Evolutionary conservation across 1,284 basidiomycete species (phyloP).

Genomic region (Ganoderma multipileum): DNA sequence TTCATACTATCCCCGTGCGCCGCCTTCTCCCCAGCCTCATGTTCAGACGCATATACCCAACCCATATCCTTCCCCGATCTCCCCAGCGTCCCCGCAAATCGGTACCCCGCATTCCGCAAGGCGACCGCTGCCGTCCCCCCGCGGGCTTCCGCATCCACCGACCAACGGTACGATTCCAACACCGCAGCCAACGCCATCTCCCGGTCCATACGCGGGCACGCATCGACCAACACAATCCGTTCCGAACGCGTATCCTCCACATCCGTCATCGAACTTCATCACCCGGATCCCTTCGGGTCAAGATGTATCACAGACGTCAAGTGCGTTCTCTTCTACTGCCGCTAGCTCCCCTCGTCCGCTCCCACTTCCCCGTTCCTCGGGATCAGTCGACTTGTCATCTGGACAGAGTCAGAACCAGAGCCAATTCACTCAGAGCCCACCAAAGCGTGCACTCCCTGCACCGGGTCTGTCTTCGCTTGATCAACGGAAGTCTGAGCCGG

Average conservation of each 20-base stretch:
- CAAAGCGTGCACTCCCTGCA: conserved; percentile 28
- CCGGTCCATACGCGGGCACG: conserved; percentile 17
- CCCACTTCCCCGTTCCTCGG: conserved; percentile 34
- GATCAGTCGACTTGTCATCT: conserved; percentile 30
- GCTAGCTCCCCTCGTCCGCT: conserved; percentile 34
- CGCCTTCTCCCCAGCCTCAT: conserved; percentile 24
- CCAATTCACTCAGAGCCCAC: conserved; percentile 29
- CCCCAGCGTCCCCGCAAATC: conserved; percentile 25
- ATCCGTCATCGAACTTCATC: conserved; percentile 3
- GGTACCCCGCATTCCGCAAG: conserved; percentile 21
- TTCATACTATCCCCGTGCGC: conserved; percentile 17
- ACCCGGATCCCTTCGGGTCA: conserved; percentile 16
- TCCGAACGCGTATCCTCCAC: conserved; percentile 10
- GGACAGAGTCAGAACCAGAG: conserved; percentile 12
- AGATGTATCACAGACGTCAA: conserved; percentile 16
- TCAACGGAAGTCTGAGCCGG: conserved; percentile 17
- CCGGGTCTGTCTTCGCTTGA: conserved; percentile 9
- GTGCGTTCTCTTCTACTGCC: conserved; percentile 20
- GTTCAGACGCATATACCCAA: conserved; percentile 6
- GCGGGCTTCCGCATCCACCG: conserved; percentile 18
- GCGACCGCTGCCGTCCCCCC: conserved; percentile 35
- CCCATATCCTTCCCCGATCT: conserved; percentile 31
- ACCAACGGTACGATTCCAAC: conserved; percentile 9
- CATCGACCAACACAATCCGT: conserved; percentile 32
- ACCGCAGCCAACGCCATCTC: conserved; percentile 26